Percentiles rank a stretch among this genome's conserved stretches.
phyloP scores from a whole-genome alignment of 2,329 filamentous ascomycete species.

The Aspergillus awamori region DNA sequence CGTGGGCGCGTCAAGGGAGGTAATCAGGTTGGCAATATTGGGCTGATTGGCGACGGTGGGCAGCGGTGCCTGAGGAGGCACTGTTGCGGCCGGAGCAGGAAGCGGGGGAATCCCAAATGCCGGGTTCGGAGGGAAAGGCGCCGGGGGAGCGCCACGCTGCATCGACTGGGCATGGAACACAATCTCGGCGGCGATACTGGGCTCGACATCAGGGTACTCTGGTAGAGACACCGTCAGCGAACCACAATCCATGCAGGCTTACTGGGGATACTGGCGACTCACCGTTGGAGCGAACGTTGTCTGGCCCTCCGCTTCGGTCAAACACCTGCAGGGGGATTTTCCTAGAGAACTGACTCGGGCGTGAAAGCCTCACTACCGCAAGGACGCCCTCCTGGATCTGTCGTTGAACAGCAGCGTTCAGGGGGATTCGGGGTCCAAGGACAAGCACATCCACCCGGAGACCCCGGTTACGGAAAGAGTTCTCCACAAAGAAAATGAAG shows the following conservation, averaged over 20 bases:
- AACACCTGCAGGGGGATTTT: slow-evolving; percentile 85
- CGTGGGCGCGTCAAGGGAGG: slow-evolving; percentile 67
- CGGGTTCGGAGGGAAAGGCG: slow-evolving; percentile 41
- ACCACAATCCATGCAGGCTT: neutral
- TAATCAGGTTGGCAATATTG: slow-evolving; percentile 67
- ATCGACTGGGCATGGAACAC: slow-evolving; percentile 62
- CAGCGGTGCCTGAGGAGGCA: slow-evolving; percentile 37
- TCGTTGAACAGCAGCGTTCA: slow-evolving; percentile 77
- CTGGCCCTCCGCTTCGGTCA: slow-evolving; percentile 72
- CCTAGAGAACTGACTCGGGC: slow-evolving; percentile 67
- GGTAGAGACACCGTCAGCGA: slow-evolving; percentile 31
- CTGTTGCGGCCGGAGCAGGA: slow-evolving; percentile 33
- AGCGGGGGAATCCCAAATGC: slow-evolving; percentile 41
- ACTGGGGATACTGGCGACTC: slow-evolving; percentile 23
- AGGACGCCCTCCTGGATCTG: slow-evolving; percentile 88
- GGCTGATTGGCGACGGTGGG: slow-evolving; percentile 41
- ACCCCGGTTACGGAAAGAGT: slow-evolving; percentile 70
- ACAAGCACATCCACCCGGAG: slow-evolving; percentile 79
- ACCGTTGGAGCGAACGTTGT: slow-evolving; percentile 78
- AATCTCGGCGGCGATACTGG: slow-evolving; percentile 76
- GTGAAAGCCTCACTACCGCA: slow-evolving; percentile 77
- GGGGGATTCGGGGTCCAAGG: slow-evolving; percentile 73
- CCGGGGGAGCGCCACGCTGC: slow-evolving; percentile 40
- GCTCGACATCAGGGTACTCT: slow-evolving; percentile 84
- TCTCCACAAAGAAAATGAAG: slow-evolving; percentile 82